phyloP scores from a whole-genome alignment of 768 basidiomycete species.

The Suillus plorans region DNA sequence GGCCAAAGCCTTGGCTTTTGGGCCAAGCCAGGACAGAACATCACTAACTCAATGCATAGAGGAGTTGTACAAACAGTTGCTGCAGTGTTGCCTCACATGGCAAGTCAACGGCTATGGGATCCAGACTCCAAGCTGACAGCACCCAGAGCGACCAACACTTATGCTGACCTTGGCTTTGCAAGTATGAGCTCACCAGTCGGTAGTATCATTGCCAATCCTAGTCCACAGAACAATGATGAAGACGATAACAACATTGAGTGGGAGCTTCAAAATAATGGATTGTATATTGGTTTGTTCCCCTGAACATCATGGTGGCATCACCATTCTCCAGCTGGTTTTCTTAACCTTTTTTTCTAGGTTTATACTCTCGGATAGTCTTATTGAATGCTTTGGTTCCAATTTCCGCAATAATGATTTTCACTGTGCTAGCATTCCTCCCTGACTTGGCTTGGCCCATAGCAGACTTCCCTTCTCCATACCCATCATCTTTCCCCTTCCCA shows the following conservation, averaged over 20 bases:
- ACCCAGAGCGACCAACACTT: neutral
- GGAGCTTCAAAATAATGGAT: constrained; percentile 47
- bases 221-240: constrained; percentile 40
- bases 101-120: constrained; percentile 16
- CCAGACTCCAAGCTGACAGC: constrained; percentile 9
- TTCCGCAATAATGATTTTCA: constrained; percentile 48
- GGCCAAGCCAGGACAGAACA: no score
- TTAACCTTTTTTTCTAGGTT: constrained; percentile 43
- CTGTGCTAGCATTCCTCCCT: constrained; percentile 51
- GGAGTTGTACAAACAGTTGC: constrained; percentile 31
- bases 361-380: constrained; percentile 54
- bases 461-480: constrained; percentile 38
- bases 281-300: constrained; percentile 45
- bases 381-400: constrained; percentile 63
- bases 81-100: constrained; percentile 24
- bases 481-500: constrained; percentile 56
- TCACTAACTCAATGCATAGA: constrained; percentile 27
- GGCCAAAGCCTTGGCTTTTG: no score
- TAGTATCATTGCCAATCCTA: constrained; percentile 33
- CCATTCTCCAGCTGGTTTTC: no score
- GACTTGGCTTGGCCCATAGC: constrained; percentile 45
- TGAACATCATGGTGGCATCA: neutral
- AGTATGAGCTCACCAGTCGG: constrained; percentile 31
- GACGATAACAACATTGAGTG: constrained; percentile 45
- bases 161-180: constrained; percentile 24